A percentile compares a stretch with the other conserved stretches of the same genome.
Conservation (phyloP, 2,329 filamentous ascomycete genomes). For the Ophiosphaerella korrae region DNA sequence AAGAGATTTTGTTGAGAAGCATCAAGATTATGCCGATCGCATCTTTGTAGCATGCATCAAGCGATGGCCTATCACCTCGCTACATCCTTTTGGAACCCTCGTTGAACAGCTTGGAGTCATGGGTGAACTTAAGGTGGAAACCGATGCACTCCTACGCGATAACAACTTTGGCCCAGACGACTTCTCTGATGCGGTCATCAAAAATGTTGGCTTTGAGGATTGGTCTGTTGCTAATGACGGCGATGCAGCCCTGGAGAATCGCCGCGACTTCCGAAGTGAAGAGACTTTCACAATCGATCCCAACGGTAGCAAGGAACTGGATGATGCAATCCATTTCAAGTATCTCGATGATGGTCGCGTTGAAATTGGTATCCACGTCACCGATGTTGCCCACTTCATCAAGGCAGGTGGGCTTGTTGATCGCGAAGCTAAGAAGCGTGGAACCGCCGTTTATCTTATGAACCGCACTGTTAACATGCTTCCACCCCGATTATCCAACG, state of each 20-base stretch:
- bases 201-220: slow-evolving; percentile 88
- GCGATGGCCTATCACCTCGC: slow-evolving; percentile 98
- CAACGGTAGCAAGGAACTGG: slow-evolving; percentile 83
- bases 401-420: slow-evolving; percentile 95
- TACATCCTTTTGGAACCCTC: slow-evolving; percentile 96
- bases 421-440: slow-evolving; percentile 96
- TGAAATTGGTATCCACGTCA: slow-evolving; percentile 93
- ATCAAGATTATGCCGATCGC: slow-evolving; percentile 94
- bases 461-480: slow-evolving; percentile 88
- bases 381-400: slow-evolving; percentile 95
- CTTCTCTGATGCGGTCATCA: slow-evolving; percentile 93
- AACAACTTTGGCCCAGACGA: slow-evolving; percentile 99
- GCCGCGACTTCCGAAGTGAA: slow-evolving; percentile 89
- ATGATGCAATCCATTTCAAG: slow-evolving; percentile 93
- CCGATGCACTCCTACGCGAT: slow-evolving; percentile 92
- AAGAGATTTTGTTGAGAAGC: slow-evolving; percentile 96
- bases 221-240: slow-evolving; percentile 88
- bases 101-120: slow-evolving; percentile 97
- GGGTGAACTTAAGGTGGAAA: slow-evolving; percentile 97
- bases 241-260: slow-evolving; percentile 71
- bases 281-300: slow-evolving; percentile 91
- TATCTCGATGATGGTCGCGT: slow-evolving; percentile 80
- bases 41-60: slow-evolving; percentile 99
- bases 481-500: slow-evolving; percentile 80
- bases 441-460: slow-evolving; percentile 92